Evolutionary conservation across 2,329 filamentous ascomycete species (phyloP).

Genomic region (Helotiales sp.): DNA sequence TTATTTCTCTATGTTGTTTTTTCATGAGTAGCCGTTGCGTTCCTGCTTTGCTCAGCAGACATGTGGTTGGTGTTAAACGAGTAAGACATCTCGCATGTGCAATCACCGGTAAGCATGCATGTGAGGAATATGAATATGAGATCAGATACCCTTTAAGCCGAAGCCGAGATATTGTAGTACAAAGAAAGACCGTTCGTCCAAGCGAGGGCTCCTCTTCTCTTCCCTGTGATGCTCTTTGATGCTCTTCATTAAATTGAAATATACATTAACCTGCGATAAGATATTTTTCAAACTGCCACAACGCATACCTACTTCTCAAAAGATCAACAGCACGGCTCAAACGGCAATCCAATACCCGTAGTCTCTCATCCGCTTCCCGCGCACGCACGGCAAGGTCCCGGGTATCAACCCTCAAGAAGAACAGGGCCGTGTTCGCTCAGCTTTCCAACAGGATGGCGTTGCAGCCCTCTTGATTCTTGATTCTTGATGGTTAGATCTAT

Average conservation of each 20-base stretch:
- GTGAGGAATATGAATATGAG: background rate
- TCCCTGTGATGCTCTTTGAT: too few relatives aligned
- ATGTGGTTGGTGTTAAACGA: background rate
- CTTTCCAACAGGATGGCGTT: background rate
- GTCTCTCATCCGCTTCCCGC: background rate
- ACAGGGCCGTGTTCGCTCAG: background rate
- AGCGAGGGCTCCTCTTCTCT: background rate
- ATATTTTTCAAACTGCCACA: too few relatives aligned
- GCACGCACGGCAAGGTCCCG: background rate
- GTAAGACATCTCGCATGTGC: background rate
- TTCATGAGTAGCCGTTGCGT: background rate
- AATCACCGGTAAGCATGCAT: background rate
- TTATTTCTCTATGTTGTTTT: background rate
- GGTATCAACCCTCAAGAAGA: background rate
- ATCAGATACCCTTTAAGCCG: constrained; percentile 17
- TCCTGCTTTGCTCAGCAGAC: constrained; percentile 5
- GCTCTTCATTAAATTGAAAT: background rate
- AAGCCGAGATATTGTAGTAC: background rate
- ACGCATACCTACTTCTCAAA: too few relatives aligned
- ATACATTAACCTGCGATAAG: too few relatives aligned
- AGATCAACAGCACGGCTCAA: background rate
- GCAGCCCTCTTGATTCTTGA: background rate
- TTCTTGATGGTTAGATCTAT: background rate
- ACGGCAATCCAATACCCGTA: background rate
- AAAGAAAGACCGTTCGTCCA: background rate